Base-by-base conservation (phyloP, 495 filamentous ascomycete genomes). In the Penicillium paxilli region DNA sequence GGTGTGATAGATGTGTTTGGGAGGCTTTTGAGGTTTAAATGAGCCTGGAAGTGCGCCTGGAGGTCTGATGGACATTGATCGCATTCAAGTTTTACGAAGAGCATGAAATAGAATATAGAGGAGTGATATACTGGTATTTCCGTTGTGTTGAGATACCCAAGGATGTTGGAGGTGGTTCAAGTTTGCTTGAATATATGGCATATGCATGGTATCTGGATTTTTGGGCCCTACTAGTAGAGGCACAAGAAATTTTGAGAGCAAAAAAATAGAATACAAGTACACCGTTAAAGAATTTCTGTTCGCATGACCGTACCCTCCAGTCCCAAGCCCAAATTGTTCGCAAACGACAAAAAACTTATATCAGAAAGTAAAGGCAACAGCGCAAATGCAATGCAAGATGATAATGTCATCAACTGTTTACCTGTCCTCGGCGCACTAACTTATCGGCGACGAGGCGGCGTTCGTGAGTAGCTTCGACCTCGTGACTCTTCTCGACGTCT, bases 1-100 rank as follows among this genome's bases (percentile, higher is more conserved):
- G 88, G 74, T 98, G 93, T 73, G 64, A 81, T 52, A 80, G 93
- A 60, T 98, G 93, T 70, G 55, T 77, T 32, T 85, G 82, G 81
- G 84, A 87, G 50, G 66, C 68, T 7, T 56, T 48, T 3, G 66
- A 71, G 49, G 51, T 45, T 37, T 41, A 58, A 35, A 44, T n/a
- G n/a, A n/a, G n/a, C n/a, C n/a, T n/a, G n/a, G n/a, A n/a, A n/a
- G n/a, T n/a, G n/a, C n/a, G n/a, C n/a, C n/a, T n/a, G n/a, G n/a
- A n/a, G n/a, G n/a, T n/a, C n/a, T n/a, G n/a, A n/a, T n/a, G n/a
- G n/a, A n/a, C n/a, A n/a, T n/a, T n/a, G n/a, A n/a, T n/a, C n/a
- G n/a, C n/a, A n/a, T n/a, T n/a, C n/a, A n/a, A n/a, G n/a, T n/a
- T n/a, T n/a, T n/a, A n/a, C n/a, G n/a, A n/a, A n/a, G n/a, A n/a